These are phyloP conservation scores for Salix brachista DNA, from an alignment of 345 rosid species.

Conservation along the genomic window DNA sequence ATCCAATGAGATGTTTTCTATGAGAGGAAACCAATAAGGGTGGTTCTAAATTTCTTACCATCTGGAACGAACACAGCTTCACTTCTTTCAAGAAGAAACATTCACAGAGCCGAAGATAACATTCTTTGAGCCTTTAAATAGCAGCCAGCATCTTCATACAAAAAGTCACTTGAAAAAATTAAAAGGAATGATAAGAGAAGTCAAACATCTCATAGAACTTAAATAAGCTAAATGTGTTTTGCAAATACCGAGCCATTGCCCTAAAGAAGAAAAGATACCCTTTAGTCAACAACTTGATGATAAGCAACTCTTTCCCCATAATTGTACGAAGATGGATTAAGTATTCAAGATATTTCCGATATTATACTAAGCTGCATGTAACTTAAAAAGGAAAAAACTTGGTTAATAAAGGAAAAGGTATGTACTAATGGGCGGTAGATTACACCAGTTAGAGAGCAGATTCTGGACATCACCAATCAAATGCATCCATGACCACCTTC, in stretches of 20 bases:
- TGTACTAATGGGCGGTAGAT: constrained; percentile 10
- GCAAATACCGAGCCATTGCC: not conserved
- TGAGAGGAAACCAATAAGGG: too few species aligned
- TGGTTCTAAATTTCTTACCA: too few species aligned
- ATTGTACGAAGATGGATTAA: not conserved
- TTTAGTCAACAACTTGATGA: not conserved
- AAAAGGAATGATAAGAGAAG: too few species aligned
- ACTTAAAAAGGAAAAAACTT: not conserved
- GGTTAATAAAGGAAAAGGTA: constrained; percentile 4
- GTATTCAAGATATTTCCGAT: constrained; percentile 5
- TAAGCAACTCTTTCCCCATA: not conserved
- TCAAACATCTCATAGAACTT: too few species aligned
- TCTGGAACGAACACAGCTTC: too few species aligned
- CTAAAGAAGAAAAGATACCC: not conserved
- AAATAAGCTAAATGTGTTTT: too few species aligned
- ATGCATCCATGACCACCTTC: constrained; percentile 33
- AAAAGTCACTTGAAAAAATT: too few species aligned
- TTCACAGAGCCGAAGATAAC: too few species aligned
- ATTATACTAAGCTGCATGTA: constrained; percentile 3
- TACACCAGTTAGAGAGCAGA: constrained; percentile 30
- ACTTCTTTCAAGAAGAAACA: too few species aligned
- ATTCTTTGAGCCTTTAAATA: too few species aligned
- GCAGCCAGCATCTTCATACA: too few species aligned
- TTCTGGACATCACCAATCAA: constrained; percentile 21
- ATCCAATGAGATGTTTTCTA: too few species aligned